Evolutionary conservation across 306 rosid species (phyloP), one percentile per base, ranked within the genome.

Genomic region (Lathyrus tuberosus): DNA sequence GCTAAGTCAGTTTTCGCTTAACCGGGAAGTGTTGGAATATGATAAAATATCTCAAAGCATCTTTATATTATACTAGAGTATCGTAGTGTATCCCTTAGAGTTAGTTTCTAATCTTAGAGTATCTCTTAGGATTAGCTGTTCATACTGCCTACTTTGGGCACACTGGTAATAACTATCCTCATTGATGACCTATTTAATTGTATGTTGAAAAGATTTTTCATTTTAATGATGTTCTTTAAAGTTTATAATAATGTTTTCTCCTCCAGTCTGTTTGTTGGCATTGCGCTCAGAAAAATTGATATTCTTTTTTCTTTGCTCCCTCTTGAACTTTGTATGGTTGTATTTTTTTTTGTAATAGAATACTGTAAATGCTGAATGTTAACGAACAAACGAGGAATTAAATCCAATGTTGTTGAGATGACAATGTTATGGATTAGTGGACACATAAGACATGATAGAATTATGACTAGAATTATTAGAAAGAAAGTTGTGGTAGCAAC

Each of bases 341-440:
- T 74, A 48, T 17, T 12, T 28, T 5, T 72, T 40, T 48, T 65
- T 24, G 44, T 71, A 47, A 53, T n/a, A n/a, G 60, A 69, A 37
- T 47, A 30, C 16, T 22, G 14, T 43, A 13, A 64, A 42, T 64
- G 53, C 13, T 43, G 49, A 48, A 28, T 24, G 53, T 46, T 43
- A 43, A 64, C 7, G 35, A 64, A 37, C 18, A 13, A 64, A 64
- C 20, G 28, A 14, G 37, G 12, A 64, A 64, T 42, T 41, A 63
- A 63, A 40, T 44, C 17, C 53, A 22, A 63, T 63, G 51, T 63
- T 41, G 38, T 44, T 6, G 6, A 41, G 53, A 20, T 41, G 68
- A 6, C 37, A 22, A 41, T 41, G 13, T 63, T 63, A 40, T 22
- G n/a, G 37, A 22, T 41, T 5, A 41, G 37, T 37, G 10, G 33